Base-by-base conservation (phyloP, 1,284 basidiomycete species). In the Inonotus obliquus region DNA sequence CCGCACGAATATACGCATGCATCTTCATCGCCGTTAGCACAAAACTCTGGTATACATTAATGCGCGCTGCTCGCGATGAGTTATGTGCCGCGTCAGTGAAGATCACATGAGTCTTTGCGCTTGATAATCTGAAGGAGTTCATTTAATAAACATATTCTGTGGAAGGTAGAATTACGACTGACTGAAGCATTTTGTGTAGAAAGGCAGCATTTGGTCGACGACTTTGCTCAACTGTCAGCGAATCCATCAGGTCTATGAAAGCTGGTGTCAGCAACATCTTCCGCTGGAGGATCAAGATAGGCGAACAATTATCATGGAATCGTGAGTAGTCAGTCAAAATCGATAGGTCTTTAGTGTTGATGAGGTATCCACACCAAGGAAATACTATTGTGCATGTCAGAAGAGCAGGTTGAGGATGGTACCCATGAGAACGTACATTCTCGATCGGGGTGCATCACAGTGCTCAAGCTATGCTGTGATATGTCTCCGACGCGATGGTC, bases 21-120 rank as follows among this genome's bases (percentile, higher is more conserved):
- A 95, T 90, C 76, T 95, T 98, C 79, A 96, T 87, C 0, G 92
- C 92, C 1, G 87, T 82, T 25, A 96, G 73, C n/a, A 92, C 74
- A 69, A 96, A 91, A 68, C 88, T 91, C 72, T 95, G 87, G 71
- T 94, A 95, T 9, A 97, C 77, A 71, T 98, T 99, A 39, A 84
- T 71, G 71, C 91, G 84, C 2, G 92, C 85, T 0, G 81, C 82
- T 37, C 78, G 68, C 27, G 74, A 67, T 1, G 82, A 75, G 72
- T 96, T 98, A 65, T 97, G 79, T 6, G 70, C 69, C 1, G 83
- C 82, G 72, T 98, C 96, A 54, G 82, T 86, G 73, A 84, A 96
- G 62, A 95, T 84, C 38, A 85, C 78, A 68, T 94, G 90, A 60
- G 80, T 81, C 68, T 83, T 84, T 13, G 83, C 75, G 69, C 84